Evolutionary conservation across 768 basidiomycete genomes (phyloP).

Genomic region (Boletellus emodensis): DNA sequence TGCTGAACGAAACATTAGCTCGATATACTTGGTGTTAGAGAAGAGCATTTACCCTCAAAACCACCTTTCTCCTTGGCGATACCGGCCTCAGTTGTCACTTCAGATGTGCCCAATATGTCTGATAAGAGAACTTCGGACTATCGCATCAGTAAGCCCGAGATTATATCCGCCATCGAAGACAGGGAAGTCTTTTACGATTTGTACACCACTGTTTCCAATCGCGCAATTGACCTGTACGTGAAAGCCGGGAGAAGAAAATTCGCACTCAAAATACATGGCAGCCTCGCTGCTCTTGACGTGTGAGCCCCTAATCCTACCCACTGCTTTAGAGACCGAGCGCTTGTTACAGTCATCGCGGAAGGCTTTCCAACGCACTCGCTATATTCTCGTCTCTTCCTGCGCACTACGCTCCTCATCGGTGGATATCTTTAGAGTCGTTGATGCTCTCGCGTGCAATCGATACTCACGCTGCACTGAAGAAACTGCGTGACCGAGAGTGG

Average conservation of each 20-base stretch:
- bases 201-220: conserved; percentile 72
- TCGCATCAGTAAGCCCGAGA: conserved; percentile 55
- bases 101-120: conserved; percentile 16
- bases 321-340: conserved; percentile 7
- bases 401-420: conserved; percentile 78
- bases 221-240: conserved; percentile 80
- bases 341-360: conserved; percentile 60
- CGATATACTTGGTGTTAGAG: conserved; percentile 74
- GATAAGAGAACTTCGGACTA: conserved; percentile 21
- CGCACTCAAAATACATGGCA: conserved; percentile 81
- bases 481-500: conserved; percentile 72
- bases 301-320: conserved; percentile 40
- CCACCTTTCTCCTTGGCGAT: conserved; percentile 68
- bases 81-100: conserved; percentile 10
- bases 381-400: conserved; percentile 80
- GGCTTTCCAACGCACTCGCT: conserved; percentile 56
- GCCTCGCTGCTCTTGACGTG: conserved; percentile 85
- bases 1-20: conserved; percentile 46
- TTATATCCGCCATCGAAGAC: conserved; percentile 54
- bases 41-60: conserved; percentile 63
- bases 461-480: conserved; percentile 54
- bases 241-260: conserved; percentile 82
- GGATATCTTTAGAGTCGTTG: conserved; percentile 75
- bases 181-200: conserved; percentile 68
- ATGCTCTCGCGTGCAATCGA: conserved; percentile 75